Evolutionary conservation across 225 moss, liverwort and hornwort genomes (phyloP).

Genomic region (Pseudisothecium myosuroides): DNA sequence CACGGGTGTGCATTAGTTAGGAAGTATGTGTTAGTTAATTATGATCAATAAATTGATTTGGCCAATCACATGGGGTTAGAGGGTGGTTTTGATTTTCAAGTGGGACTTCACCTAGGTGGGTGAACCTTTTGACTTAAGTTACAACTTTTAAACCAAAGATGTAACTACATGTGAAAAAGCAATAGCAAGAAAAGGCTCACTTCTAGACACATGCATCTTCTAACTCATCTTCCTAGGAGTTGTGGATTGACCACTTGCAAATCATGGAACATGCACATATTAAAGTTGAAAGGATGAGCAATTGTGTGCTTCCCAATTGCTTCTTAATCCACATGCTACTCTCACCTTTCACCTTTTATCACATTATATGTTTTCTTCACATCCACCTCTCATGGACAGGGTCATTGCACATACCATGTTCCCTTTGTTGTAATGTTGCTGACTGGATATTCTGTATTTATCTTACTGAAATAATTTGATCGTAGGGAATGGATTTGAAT

Average conservation of each 20-base stretch:
- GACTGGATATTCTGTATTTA: not conserved
- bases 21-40: not conserved
- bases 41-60: not conserved
- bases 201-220: not conserved
- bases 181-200: not conserved
- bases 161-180: not conserved
- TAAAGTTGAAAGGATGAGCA: not conserved
- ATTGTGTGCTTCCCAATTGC: not conserved
- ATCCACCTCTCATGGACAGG: not conserved
- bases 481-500: conserved; percentile 53
- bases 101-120: not conserved
- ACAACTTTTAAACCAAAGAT: not conserved
- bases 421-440: not conserved
- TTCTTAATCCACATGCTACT: not conserved
- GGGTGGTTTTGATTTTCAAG: not conserved
- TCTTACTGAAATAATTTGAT: not conserved
- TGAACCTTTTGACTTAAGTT: not conserved
- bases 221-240: not conserved
- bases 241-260: not conserved
- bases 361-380: not conserved
- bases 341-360: not conserved
- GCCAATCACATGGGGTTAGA: not conserved
- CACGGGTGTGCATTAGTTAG: not conserved
- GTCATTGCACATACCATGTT: not conserved
- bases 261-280: not conserved